Conservation (phyloP, 2,329 filamentous ascomycete species). For the Aspergillus phoenicis region DNA sequence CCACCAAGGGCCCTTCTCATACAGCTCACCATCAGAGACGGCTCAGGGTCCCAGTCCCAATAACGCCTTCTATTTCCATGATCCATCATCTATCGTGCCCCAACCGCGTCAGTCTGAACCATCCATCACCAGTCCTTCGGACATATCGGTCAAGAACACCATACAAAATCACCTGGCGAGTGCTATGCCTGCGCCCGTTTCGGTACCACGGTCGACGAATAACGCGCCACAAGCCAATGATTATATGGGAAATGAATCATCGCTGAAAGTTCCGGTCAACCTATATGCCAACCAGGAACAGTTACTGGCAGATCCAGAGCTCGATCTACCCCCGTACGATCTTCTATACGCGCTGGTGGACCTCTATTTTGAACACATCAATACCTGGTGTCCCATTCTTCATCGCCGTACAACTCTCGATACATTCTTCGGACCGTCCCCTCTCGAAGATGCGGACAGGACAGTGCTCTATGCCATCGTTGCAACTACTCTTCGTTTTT, state of each 20-base stretch:
- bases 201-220: constrained; percentile 30
- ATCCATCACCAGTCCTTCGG: constrained; percentile 43
- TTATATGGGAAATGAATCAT: constrained; percentile 51
- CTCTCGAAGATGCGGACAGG: constrained; percentile 77
- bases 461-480: constrained; percentile 87
- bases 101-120: constrained; percentile 50
- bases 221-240: constrained; percentile 26
- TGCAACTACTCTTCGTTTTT: constrained; percentile 83
- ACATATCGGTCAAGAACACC: constrained; percentile 33
- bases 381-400: constrained; percentile 87
- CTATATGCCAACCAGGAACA: constrained; percentile 54
- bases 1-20: constrained; percentile 31
- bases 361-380: constrained; percentile 77
- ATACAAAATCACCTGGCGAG: constrained; percentile 27
- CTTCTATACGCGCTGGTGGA: constrained; percentile 72
- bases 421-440: constrained; percentile 74
- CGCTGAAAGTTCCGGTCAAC: constrained; percentile 62
- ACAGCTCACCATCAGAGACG: constrained; percentile 53
- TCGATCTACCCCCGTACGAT: constrained; percentile 74
- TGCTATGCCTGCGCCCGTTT: constrained; percentile 24
- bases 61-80: constrained; percentile 64
- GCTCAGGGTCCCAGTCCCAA: constrained; percentile 59
- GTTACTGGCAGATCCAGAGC: constrained; percentile 55
- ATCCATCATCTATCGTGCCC: constrained; percentile 55
- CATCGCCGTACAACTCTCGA: constrained; percentile 81